A percentile compares a stretch with the other conserved stretches of the same genome.
phyloP scores from a whole-genome alignment of 2,329 filamentous ascomycete species.

The Trichoderma atroviride region DNA sequence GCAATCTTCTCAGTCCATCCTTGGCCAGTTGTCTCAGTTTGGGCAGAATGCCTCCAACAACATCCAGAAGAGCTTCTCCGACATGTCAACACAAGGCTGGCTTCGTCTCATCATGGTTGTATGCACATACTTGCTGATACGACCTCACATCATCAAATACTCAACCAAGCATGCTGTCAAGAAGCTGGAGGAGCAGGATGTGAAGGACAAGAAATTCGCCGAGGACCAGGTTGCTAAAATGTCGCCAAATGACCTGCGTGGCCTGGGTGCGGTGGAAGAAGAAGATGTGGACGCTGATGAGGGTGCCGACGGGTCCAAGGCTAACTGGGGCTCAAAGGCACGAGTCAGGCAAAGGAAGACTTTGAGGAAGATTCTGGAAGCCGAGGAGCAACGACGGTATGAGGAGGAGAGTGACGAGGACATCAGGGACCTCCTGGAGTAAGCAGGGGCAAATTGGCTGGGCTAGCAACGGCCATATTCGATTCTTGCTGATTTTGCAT shows the following conservation, averaged over 20 bases:
- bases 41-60: conserved; percentile 51
- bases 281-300: conserved; percentile 54
- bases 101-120: conserved; percentile 73
- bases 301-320: conserved; percentile 49
- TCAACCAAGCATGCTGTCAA: conserved; percentile 65
- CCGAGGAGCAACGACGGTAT: conserved; percentile 63
- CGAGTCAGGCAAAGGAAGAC: conserved; percentile 68
- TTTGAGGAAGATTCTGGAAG: conserved; percentile 66
- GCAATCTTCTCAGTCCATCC: conserved; percentile 37
- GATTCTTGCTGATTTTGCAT: background rate
- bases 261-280: conserved; percentile 56
- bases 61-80: conserved; percentile 51
- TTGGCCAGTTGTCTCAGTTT: conserved; percentile 40
- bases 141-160: conserved; percentile 72
- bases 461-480: background rate
- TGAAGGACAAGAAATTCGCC: conserved; percentile 54
- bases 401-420: conserved; percentile 71
- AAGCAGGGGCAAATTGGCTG: background rate
- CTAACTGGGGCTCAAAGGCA: conserved; percentile 72
- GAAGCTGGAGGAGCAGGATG: conserved; percentile 62
- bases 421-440: conserved; percentile 67
- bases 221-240: conserved; percentile 55
- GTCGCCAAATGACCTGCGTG: conserved; percentile 66
- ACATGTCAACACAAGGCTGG: conserved; percentile 57
- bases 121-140: conserved; percentile 71